Base-by-base conservation (phyloP, 208 protist species). In the Acanthamoeba triangularis region DNA sequence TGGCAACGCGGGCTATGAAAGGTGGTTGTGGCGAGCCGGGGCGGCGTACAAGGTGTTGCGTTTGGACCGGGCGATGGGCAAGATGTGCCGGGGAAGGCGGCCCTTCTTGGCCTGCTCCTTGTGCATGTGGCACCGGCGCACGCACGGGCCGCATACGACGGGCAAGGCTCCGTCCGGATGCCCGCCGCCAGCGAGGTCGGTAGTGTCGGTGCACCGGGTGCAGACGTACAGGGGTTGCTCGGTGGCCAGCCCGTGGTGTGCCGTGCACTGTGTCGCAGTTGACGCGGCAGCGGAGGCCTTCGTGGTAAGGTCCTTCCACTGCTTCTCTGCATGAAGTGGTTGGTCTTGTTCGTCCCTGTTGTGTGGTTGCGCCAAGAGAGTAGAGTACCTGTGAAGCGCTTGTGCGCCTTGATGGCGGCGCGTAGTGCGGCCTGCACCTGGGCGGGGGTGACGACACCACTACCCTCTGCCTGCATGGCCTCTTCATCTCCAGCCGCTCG, bases 41-140 rank as follows among this genome's bases (percentile, higher is more conserved):
- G 25, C 28, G n/a, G 11, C 63, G 72, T 47, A 80, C 72, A 47
- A 49, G 72, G n/a, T 6, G 41, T 80, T 80, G 41, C 72, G 72
- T 16, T 80, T 80, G 72, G 72, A 41, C 41, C 14, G 72, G 6
- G 72, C 72, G 16, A 80, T 37, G 72, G 72, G 72, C 7, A 80
- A 18, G 35, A 80, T 37, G 72, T 80, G 72, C 25, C 72, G 72
- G 14, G 72, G 72, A 3, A 80, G 72, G 33, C 35, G 33, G 37
- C 41, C 20, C 35, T 80, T 80, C 72, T 80, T 80, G 30, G 35
- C 23, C 37, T 80, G 72, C n/a, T 80, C 72, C 72, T 80, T 37
- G 72, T 80, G 72, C 72, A 37, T 23, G 41, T 80, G 72, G 41
- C 72, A 80, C 37, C 72, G 30, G 2, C 30, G 30, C 16, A 30